Conservation (phyloP, 352 stramenopile genomes). For the Pythium oligandrum region DNA sequence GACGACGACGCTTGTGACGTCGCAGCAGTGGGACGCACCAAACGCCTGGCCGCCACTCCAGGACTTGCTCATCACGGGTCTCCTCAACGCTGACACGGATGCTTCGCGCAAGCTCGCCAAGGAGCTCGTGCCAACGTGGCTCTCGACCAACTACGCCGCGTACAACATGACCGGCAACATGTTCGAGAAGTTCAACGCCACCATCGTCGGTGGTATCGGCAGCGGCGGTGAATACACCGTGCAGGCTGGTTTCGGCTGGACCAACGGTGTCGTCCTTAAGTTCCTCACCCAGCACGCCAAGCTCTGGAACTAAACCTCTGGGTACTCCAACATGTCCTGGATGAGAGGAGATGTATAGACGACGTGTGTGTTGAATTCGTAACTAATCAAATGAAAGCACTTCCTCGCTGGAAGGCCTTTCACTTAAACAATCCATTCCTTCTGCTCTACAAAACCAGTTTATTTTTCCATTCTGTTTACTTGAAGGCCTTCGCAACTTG, state of each 20-base stretch:
- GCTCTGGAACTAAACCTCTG: constrained; percentile 8
- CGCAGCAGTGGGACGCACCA: constrained; percentile 48
- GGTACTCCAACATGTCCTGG: not conserved
- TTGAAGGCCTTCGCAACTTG: too few species aligned
- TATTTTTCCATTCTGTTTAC: too few species aligned
- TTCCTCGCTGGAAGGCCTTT: too few species aligned
- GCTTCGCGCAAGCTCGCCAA: constrained; percentile 17
- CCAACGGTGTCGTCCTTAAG: constrained; percentile 49
- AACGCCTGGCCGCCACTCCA: constrained; percentile 51
- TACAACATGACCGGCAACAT: constrained; percentile 26
- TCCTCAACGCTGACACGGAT: constrained; percentile 10
- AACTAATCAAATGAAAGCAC: too few species aligned
- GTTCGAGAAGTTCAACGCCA: constrained; percentile 57
- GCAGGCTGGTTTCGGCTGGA: constrained; percentile 55
- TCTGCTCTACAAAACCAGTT: too few species aligned
- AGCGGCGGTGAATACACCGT: constrained; percentile 47
- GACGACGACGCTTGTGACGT: constrained; percentile 25
- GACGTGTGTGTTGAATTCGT: too few species aligned
- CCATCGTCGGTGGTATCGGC: constrained; percentile 23
- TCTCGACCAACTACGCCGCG: constrained; percentile 20
- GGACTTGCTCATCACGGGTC: constrained; percentile 31
- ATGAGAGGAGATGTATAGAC: not conserved
- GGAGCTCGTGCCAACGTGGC: constrained; percentile 17
- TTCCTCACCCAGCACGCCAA: constrained; percentile 33
- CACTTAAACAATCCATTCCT: too few species aligned